Evolutionary conservation across 495 filamentous ascomycete species (phyloP).

Genomic region (Bacidia rubella): DNA sequence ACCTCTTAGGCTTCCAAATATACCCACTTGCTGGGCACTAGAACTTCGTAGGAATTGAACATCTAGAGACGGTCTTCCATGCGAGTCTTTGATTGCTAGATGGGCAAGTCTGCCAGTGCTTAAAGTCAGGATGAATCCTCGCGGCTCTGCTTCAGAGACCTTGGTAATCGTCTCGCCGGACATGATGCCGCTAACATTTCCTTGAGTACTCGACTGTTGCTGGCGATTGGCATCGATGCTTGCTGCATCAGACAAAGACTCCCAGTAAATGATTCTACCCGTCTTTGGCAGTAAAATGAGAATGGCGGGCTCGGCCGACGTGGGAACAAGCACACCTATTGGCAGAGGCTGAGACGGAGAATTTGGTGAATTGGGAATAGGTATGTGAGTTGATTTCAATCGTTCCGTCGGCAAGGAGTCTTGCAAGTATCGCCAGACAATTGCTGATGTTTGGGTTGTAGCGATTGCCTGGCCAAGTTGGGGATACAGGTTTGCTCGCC

Average conservation of each 20-base stretch:
- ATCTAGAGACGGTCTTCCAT: conserved; percentile 68
- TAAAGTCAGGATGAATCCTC: conserved; percentile 70
- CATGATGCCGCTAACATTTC: conserved; percentile 52
- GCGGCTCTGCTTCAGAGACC: conserved; percentile 68
- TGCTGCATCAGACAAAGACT: conserved; percentile 73
- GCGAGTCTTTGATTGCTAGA: conserved; percentile 66
- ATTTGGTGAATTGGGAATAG: conserved; percentile 58
- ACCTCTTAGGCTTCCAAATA: conserved; percentile 65
- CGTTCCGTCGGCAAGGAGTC: conserved; percentile 51
- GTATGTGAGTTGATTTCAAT: conserved; percentile 43
- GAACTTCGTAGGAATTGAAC: conserved; percentile 57
- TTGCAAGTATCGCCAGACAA: conserved; percentile 77
- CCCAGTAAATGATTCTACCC: conserved; percentile 87
- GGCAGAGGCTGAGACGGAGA: conserved; percentile 53
- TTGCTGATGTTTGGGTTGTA: conserved; percentile 64
- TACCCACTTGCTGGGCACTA: conserved; percentile 34
- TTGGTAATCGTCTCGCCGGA: conserved; percentile 66
- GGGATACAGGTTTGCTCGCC: conserved; percentile 45
- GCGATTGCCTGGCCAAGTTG: conserved; percentile 61
- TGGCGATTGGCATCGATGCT: conserved; percentile 62
- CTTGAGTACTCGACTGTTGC: conserved; percentile 63
- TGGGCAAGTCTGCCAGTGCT: conserved; percentile 78
- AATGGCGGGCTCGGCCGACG: conserved; percentile 64
- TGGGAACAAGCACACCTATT: conserved; percentile 66
- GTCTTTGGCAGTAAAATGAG: conserved; percentile 69